Evolutionary conservation across 108 stramenopile species (phyloP).

Genomic region (Skeletonema potamos): DNA sequence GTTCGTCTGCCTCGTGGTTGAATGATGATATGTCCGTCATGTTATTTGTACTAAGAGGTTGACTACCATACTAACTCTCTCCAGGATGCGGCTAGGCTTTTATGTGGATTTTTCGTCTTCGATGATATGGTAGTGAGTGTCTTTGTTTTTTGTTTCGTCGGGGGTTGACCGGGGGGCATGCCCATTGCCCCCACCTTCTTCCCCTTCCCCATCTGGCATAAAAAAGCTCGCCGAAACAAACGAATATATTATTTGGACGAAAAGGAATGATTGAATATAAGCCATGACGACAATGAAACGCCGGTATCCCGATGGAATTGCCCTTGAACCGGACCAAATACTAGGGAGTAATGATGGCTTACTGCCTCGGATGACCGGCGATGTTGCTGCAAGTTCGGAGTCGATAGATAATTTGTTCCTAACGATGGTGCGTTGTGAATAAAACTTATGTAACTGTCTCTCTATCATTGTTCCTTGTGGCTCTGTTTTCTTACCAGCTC

Average conservation of each 20-base stretch:
- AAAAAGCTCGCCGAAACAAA: too few relatives aligned
- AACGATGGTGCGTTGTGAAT: conserved; percentile 29
- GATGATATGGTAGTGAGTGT: too few relatives aligned
- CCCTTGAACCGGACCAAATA: conserved; percentile 4
- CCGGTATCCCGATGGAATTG: conserved; percentile 16
- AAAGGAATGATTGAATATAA: too few relatives aligned
- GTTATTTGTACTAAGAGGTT: background rate
- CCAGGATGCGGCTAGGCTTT: too few relatives aligned
- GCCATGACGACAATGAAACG: conserved; percentile 3
- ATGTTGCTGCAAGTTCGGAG: background rate
- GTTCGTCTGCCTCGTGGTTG: conserved; percentile 62
- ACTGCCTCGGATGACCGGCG: background rate
- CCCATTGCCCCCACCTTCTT: too few relatives aligned
- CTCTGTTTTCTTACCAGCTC: background rate
- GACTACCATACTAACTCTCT: too few relatives aligned
- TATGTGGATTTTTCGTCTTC: background rate
- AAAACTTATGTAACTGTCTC: background rate
- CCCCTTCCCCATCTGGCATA: too few relatives aligned
- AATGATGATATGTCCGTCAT: conserved; percentile 1
- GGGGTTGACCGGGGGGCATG: too few relatives aligned
- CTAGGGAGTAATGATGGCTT: background rate
- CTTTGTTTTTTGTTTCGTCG: too few relatives aligned
- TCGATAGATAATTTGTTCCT: conserved; percentile 30
- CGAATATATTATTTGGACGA: too few relatives aligned
- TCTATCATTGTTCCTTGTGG: background rate